Evolutionary conservation across 768 basidiomycete genomes (phyloP).

Genomic region (Termitomyces sp.): DNA sequence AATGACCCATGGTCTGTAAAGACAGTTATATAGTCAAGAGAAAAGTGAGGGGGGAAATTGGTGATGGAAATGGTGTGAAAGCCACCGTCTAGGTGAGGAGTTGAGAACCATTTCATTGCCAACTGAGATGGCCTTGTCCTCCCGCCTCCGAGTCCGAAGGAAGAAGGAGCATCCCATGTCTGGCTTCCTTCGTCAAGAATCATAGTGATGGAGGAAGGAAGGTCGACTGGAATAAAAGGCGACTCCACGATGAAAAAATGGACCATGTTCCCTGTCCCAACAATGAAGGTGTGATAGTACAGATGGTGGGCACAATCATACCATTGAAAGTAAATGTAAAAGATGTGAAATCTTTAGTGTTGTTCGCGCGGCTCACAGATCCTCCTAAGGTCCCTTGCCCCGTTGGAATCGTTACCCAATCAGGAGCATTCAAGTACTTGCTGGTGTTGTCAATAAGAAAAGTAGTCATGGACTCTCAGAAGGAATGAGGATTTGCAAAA

Average conservation of each 20-base stretch:
- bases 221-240: background rate
- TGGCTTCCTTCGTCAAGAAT: background rate
- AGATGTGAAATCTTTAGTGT: background rate
- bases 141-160: background rate
- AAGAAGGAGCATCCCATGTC: background rate
- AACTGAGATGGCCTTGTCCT: background rate
- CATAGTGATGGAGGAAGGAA: background rate
- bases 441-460: background rate
- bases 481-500: background rate
- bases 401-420: constrained; percentile 2
- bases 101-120: background rate
- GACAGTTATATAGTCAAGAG: background rate
- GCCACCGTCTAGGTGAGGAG: background rate
- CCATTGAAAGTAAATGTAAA: background rate
- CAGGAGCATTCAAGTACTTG: background rate
- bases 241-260: background rate
- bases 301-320: background rate
- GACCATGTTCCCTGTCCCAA: background rate
- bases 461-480: background rate
- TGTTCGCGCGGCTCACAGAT: background rate
- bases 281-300: background rate
- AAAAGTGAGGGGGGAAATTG: constrained; percentile 3
- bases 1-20: too few species aligned
- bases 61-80: background rate
- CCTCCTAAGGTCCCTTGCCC: background rate